A percentile compares a stretch with the other conserved stretches of the same genome.
Conservation (phyloP, 2,329 filamentous ascomycete genomes). For the Nigrospora sphaerica region DNA sequence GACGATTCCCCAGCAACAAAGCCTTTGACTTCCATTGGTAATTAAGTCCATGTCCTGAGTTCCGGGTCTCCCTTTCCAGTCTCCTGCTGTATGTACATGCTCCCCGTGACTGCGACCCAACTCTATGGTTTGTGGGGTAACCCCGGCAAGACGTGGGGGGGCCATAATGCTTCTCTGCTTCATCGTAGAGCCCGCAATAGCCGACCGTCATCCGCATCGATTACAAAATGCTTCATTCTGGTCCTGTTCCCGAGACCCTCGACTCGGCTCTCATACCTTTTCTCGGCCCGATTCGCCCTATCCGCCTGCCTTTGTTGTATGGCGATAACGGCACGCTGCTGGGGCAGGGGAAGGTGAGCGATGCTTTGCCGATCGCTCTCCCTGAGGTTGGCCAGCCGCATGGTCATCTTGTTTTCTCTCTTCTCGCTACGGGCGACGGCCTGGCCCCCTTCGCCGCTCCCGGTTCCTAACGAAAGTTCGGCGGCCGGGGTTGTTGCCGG, state of each 20-base stretch:
- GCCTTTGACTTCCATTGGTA: too few relatives aligned
- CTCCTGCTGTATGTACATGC: too few relatives aligned
- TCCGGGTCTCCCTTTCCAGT: too few relatives aligned
- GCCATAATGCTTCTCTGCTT: too few relatives aligned
- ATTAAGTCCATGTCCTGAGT: too few relatives aligned
- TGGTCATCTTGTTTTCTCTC: constrained; percentile 6
- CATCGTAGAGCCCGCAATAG: too few relatives aligned
- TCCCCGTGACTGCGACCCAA: too few relatives aligned
- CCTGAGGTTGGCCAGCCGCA: constrained; percentile 18
- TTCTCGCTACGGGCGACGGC: constrained; percentile 8
- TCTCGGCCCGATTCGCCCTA: constrained; percentile 11
- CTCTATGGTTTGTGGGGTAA: too few relatives aligned
- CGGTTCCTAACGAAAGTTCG: neutral
- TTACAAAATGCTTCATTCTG: constrained; percentile 11
- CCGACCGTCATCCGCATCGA: constrained; percentile 4
- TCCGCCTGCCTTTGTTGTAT: constrained; percentile 20
- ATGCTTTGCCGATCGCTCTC: constrained; percentile 17
- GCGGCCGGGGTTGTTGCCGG: too few relatives aligned
- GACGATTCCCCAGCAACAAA: too few relatives aligned
- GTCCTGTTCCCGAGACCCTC: constrained; percentile 14
- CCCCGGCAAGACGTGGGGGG: too few relatives aligned
- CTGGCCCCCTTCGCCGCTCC: neutral
- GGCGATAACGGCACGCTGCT: constrained; percentile 19
- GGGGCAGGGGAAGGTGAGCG: constrained; percentile 17
- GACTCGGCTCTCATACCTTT: constrained; percentile 11